Base-by-base conservation (phyloP, 2,329 filamentous ascomycete species). In the Calonectria leucothoes region DNA sequence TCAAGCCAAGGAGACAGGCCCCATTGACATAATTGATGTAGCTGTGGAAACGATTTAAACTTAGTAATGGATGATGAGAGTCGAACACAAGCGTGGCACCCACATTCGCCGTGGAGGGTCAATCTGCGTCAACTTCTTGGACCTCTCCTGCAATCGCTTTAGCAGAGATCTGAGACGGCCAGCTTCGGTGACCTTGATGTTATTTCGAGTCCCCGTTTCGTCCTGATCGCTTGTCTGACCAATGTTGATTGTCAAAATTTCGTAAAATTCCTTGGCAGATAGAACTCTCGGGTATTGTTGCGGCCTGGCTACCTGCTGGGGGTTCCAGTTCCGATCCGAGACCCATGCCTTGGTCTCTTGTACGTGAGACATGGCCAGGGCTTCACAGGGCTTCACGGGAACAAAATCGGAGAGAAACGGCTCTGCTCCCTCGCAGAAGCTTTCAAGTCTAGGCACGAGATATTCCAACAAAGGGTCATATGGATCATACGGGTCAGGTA, bases 1-100 rank as follows among this genome's bases (percentile, higher is more conserved):
- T 23, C 1, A 78, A 31, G 2, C 70, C 15, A 0, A 72, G 11
- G 3, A 78, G 57, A 20, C 37, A 74, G 0, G 29, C 1, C 3
- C 71, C 70, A 48, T 73, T 57, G 1, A 70, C 48, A 27, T 78
- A 66, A 12, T 74, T 74, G 6, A 79, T 74, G 15, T 75, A 76
- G 2, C 77, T 79, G 33, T 4, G 11, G 4, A 25, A 29, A 72
- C 0, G 49, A 37, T 20, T 12, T 12, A 27, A 31, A 27, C 0
- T 35, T 23, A 52, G 64, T 27, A 7, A 31, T 14, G n/a, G 12
- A 31, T 11, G 15, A 6, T 15, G 25, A 4, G 20, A 33, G 20
- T 4, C 45, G 39, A 17, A 31, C 17, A 23, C 15, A 15, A 20
- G 39, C 8, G 33, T 17, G 23, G 17, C 39, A 61, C 49, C 25